Conservation (phyloP, 139 green algal species). For the Volvox reticuliferus region DNA sequence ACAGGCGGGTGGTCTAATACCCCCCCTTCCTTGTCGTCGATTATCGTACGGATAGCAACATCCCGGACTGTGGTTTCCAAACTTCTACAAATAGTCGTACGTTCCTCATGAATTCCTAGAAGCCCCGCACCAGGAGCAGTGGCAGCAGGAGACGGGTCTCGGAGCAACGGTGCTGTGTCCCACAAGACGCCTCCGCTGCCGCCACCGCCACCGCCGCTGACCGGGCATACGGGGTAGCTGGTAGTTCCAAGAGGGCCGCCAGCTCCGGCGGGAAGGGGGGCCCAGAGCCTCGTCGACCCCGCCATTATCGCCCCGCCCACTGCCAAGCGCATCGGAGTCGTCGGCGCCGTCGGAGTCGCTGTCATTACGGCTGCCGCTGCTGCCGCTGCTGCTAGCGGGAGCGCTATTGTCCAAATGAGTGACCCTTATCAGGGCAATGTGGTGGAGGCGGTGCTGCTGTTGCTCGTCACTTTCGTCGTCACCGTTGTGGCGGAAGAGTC, state of each 20-base stretch:
- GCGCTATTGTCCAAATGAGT: too few species aligned
- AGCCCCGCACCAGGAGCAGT: background rate
- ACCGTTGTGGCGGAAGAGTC: conserved; percentile 16
- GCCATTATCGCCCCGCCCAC: too few species aligned
- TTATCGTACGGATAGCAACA: too few species aligned
- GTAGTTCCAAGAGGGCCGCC: conserved; percentile 20
- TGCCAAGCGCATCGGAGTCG: too few species aligned
- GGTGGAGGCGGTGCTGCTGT: too few species aligned
- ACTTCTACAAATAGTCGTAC: background rate
- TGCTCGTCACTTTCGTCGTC: background rate
- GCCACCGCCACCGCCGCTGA: background rate
- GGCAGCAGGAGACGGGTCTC: background rate
- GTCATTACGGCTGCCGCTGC: too few species aligned
- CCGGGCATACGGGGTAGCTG: background rate
- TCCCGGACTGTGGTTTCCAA: background rate
- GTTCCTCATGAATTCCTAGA: background rate
- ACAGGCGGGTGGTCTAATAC: background rate
- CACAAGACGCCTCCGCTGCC: background rate
- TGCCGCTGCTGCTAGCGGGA: too few species aligned
- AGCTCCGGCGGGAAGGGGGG: conserved; percentile 39
- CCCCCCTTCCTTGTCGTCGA: background rate
- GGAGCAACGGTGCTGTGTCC: conserved; percentile 14
- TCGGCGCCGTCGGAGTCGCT: background rate
- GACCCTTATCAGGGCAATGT: too few species aligned
- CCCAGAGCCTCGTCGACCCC: background rate